Evolutionary conservation across 2,329 filamentous ascomycete species (phyloP), one percentile per base, ranked within the genome.

Genomic region (Zymoseptoria tritici): DNA sequence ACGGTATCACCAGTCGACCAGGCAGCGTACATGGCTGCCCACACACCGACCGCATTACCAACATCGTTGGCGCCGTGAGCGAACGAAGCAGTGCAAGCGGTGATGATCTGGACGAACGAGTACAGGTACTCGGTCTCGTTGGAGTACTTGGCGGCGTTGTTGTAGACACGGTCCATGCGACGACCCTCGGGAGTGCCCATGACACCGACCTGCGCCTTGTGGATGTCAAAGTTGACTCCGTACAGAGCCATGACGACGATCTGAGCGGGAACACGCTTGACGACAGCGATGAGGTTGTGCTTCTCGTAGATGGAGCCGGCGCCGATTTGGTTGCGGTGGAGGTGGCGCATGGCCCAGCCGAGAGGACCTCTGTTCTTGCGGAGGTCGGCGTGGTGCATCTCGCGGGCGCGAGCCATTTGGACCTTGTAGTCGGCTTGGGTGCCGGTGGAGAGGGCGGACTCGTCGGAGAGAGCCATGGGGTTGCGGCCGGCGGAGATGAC

Each of bases 301-400:
- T 81, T 67, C 76, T 93, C 89, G 76, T 93, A 90, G 64, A 92
- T 81, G 69, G 86, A 80, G 56, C 89, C 90, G 19, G 85, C 73
- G 19, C 87, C 87, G 76, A 90, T 83, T 54, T 84, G 87, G 78
- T 91, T 89, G 68, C 88, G 80, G 71, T 84, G 87, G 20, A 92
- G 85, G 55, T 80, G 83, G 67, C 89, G 87, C 86, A 93, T 89
- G 46, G 87, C 90, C 89, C 89, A 92, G 68, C 85, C 89, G n/a
- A 93, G 80, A 55, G 87, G 88, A 24, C 89, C 87, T 1, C 77
- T 76, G 60, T 79, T 81, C 73, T 82, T 77, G 59, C 83, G 76
- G 57, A 93, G 84, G 67, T 83, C 83, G 21, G 83, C 83, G 71
- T 88, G 83, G 67, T 87, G 80, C 52, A 76, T 79, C 20, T 78